A percentile compares a stretch with the other conserved stretches of the same genome.
These are phyloP conservation scores for Vigna trinervia DNA, from an alignment of 306 rosid species.

Conservation along the genomic window DNA sequence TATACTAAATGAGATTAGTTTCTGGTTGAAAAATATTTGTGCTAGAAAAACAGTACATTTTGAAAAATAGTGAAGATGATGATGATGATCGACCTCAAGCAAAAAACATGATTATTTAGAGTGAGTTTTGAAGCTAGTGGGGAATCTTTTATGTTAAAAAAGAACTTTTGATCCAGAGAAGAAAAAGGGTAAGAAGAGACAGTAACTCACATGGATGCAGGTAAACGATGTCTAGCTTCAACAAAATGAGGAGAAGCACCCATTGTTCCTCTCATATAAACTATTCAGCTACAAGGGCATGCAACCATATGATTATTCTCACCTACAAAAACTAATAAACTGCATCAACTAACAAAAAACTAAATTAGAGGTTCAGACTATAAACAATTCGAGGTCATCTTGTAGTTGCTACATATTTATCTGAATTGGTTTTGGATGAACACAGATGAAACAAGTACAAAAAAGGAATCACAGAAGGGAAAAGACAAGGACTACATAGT, in stretches of 20 bases:
- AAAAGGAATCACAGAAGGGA: no score
- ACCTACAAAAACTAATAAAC: conserved; percentile 35
- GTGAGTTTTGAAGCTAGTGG: background rate
- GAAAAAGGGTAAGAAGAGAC: background rate
- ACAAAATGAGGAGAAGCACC: conserved; percentile 64
- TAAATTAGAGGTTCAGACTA: no score
- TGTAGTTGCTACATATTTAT: no score
- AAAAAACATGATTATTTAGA: conserved; percentile 4
- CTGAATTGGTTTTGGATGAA: no score
- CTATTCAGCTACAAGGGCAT: conserved; percentile 44
- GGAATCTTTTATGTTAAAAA: background rate
- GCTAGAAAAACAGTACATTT: no score
- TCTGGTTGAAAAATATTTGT: no score
- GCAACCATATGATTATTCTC: conserved; percentile 46
- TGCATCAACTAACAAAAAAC: no score
- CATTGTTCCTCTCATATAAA: conserved; percentile 66
- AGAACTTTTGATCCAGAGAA: background rate
- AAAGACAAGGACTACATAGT: no score
- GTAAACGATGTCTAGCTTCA: conserved; percentile 73
- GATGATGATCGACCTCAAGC: background rate
- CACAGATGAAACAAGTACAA: no score
- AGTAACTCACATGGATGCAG: conserved; percentile 72
- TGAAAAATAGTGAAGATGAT: no score
- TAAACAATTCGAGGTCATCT: no score
- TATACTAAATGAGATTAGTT: no score